These are phyloP conservation scores for Articulospora tetracladia DNA, from an alignment of 495 filamentous ascomycete genomes.

Conservation along the genomic window DNA sequence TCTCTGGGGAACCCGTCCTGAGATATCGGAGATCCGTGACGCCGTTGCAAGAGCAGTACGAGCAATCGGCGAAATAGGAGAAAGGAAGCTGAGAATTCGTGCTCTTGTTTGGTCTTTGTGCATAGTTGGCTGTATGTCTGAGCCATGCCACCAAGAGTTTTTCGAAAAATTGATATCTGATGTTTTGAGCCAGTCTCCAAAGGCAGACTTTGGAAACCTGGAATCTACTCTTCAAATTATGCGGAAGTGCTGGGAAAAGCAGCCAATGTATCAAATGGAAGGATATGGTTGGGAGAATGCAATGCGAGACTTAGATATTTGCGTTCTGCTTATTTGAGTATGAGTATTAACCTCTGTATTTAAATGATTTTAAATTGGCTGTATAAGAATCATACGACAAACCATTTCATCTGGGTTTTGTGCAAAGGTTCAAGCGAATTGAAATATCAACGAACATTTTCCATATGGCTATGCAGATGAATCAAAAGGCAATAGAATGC, in stretches of 20 bases:
- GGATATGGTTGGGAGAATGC: background rate
- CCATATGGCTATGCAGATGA: no score
- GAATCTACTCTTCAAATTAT: background rate
- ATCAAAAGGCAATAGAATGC: no score
- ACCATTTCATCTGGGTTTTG: no score
- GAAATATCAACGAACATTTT: no score
- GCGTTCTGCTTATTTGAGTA: background rate
- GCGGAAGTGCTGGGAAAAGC: background rate
- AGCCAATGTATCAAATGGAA: background rate
- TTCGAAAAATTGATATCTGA: background rate
- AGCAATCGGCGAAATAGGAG: no score
- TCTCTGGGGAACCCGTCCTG: background rate
- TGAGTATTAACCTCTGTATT: no score
- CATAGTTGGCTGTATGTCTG: background rate
- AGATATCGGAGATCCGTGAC: background rate
- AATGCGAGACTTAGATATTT: background rate
- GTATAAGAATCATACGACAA: no score
- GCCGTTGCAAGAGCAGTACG: no score
- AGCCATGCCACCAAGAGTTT: background rate
- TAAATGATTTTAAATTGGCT: background rate
- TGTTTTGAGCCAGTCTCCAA: background rate
- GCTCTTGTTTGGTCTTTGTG: background rate
- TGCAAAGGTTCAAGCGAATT: no score
- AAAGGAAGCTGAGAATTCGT: background rate
- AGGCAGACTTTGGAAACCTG: background rate